Conservation (phyloP, 768 basidiomycete species). For the Termitomyces sp. region DNA sequence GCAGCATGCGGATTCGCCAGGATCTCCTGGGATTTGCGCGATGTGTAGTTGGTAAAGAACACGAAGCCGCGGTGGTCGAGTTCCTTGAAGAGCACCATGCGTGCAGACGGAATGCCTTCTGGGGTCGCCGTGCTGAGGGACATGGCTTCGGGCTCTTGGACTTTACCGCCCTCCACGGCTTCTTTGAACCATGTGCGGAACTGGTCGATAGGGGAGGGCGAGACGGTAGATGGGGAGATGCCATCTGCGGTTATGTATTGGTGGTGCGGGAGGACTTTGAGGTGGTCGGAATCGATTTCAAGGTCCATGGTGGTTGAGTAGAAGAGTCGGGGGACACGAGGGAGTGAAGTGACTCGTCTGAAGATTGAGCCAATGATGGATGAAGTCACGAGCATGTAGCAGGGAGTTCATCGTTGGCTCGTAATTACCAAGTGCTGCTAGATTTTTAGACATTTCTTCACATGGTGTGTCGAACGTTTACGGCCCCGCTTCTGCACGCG, state of each 20-base stretch:
- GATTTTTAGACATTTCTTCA: background rate
- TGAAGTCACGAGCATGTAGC: conserved; percentile 5
- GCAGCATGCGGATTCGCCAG: conserved; percentile 72
- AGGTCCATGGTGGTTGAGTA: conserved; percentile 27
- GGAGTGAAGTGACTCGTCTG: background rate
- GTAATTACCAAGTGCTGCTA: background rate
- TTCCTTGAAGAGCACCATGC: conserved; percentile 89
- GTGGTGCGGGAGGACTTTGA: conserved; percentile 66
- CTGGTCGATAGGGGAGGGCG: conserved; percentile 70
- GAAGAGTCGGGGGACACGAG: background rate
- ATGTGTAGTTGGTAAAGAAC: conserved; percentile 96
- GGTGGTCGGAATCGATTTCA: conserved; percentile 44
- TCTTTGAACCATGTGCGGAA: conserved; percentile 86
- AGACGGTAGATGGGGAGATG: conserved; percentile 57
- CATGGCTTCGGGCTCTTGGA: conserved; percentile 90
- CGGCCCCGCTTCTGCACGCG: background rate
- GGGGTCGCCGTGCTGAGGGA: conserved; percentile 68
- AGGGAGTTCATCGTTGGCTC: background rate
- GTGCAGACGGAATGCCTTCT: conserved; percentile 75
- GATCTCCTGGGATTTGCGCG: conserved; percentile 86
- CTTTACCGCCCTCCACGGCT: conserved; percentile 43
- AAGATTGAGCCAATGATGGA: conserved; percentile 4
- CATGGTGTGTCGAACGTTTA: background rate
- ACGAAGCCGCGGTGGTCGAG: conserved; percentile 87
- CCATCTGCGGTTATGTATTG: conserved; percentile 70